These are phyloP conservation scores for Tricholoma saponaceum DNA, from an alignment of 768 basidiomycete species.

Conservation along the genomic window DNA sequence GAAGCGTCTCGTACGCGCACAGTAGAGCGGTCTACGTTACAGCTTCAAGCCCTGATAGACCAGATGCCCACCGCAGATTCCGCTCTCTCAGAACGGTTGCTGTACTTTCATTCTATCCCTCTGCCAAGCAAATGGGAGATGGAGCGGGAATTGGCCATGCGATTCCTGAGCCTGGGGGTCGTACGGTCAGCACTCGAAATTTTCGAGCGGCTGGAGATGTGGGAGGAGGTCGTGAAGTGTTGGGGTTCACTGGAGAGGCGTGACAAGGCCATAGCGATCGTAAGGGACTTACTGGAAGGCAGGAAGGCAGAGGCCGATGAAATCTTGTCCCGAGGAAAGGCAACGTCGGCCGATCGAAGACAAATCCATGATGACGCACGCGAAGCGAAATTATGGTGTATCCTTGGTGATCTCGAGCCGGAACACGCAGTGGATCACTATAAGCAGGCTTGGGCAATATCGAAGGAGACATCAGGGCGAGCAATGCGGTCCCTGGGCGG, in stretches of 20 bases:
- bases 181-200: constrained; percentile 89
- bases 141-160: constrained; percentile 83
- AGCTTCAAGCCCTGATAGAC: constrained; percentile 93
- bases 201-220: constrained; percentile 94
- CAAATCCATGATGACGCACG: constrained; percentile 56
- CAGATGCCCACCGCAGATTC: constrained; percentile 93
- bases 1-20: constrained; percentile 88
- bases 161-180: constrained; percentile 84
- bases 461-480: constrained; percentile 74
- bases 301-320: constrained; percentile 78
- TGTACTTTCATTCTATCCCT: constrained; percentile 75
- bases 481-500: constrained; percentile 92
- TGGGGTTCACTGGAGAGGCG: constrained; percentile 77
- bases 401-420: constrained; percentile 88
- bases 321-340: constrained; percentile 60
- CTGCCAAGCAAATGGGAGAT: constrained; percentile 92
- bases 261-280: constrained; percentile 76
- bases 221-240: constrained; percentile 94
- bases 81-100: constrained; percentile 64
- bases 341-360: constrained; percentile 36
- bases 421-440: constrained; percentile 71
- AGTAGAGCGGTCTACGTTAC: constrained; percentile 87
- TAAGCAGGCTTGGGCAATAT: constrained; percentile 79
- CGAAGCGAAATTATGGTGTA: constrained; percentile 92
- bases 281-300: constrained; percentile 82